Percentiles rank a stretch among this genome's conserved stretches.
Evolutionary conservation across 169 alveolate genomes (phyloP).

Genomic region (Plasmodium adleri): DNA sequence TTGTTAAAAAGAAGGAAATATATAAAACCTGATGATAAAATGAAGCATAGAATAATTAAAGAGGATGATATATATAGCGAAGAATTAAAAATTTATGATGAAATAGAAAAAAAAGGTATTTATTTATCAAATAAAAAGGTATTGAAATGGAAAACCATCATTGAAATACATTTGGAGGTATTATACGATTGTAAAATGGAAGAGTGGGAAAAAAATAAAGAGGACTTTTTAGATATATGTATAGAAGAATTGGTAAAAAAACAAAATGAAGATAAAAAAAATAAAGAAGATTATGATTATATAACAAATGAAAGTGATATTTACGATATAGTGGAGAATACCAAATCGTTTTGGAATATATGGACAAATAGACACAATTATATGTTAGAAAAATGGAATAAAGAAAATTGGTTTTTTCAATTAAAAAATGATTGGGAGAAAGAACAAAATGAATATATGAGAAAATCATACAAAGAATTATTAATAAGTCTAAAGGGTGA

Average conservation of each 20-base stretch:
- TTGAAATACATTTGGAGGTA: slow-evolving; percentile 6
- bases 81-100: too few species aligned
- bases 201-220: not conserved
- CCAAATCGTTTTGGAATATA: not conserved
- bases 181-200: not conserved
- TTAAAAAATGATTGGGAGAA: not conserved
- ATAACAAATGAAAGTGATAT: not conserved
- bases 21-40: too few species aligned
- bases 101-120: too few species aligned
- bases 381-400: slow-evolving; percentile 6
- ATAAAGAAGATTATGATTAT: not conserved
- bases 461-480: not conserved
- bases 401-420: not conserved
- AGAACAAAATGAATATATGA: not conserved
- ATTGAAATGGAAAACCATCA: not conserved
- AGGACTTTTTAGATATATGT: not conserved
- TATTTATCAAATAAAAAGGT: too few species aligned
- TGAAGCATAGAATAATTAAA: not conserved
- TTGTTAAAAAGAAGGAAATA: too few species aligned
- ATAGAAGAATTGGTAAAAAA: not conserved
- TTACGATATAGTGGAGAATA: not conserved
- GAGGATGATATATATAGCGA: too few species aligned
- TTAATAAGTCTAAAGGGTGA: not conserved
- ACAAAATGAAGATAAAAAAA: not conserved
- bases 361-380: not conserved